Base-by-base conservation (phyloP, 768 basidiomycete species). In the Mycena floridula region DNA sequence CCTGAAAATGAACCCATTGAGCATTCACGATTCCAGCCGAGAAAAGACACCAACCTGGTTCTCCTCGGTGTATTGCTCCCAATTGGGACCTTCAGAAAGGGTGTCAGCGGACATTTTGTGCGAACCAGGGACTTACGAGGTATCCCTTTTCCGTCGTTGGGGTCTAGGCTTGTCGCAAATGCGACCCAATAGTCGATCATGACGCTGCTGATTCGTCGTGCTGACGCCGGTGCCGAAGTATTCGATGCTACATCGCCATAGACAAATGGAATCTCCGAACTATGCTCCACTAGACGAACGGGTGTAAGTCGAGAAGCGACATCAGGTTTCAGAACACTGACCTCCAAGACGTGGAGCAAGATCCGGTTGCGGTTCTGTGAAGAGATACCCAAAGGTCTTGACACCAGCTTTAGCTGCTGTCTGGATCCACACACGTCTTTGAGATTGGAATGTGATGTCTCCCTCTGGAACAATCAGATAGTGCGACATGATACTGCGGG, bases 181-280 rank as follows among this genome's bases (percentile, higher is more conserved):
- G 72, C 72, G 18, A 73, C 53, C 72, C 70, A 72, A 37, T 72
- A 72, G 24, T 72, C 67, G n/a, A 62, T 60, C 70, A 72, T 71
- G 13, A 51, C 9, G 4, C 40, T 52, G 37, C 69, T 69, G 1
- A 72, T 53, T 0, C 42, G 35, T 18, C 38, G 45, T 4, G 55
- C 55, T 7, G 58, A 51, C 1, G 54, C 9, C 37, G 53, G 42
- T 27, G 46, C 5, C 39, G 43, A 52, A 7, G 24, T 36, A 13
- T 54, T 50, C 0, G 40, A n/a, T n/a, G n/a, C n/a, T n/a, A n/a
- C n/a, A n/a, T n/a, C 49, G 5, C 63, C 64, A 40, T 60, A 67
- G 4, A 67, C 61, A 43, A 48, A 67, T 3, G 25, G 4, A 12
- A 66, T 30, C 43, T 67, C 66, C 1, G 61, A 50, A 25, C 56